phyloP scores from a whole-genome alignment of 345 rosid species.

The Lenwebbia sp. region DNA sequence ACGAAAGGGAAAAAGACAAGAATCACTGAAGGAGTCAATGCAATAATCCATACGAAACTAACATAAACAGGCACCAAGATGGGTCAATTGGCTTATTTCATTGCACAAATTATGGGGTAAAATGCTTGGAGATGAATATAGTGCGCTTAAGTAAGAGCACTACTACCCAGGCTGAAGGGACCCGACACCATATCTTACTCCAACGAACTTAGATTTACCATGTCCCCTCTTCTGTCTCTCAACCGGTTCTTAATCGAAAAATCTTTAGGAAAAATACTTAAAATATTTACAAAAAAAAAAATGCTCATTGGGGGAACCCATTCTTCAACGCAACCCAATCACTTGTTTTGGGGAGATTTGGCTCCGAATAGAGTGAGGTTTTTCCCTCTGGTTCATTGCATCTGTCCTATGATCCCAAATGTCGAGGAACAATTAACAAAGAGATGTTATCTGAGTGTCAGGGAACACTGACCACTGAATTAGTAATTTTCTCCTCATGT shows the following conservation, averaged over 20 bases:
- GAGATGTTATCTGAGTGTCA: background rate
- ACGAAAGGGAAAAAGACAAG: background rate
- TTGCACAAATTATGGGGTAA: background rate
- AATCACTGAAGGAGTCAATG: background rate
- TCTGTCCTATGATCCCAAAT: background rate
- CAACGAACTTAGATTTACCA: background rate
- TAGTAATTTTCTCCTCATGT: background rate
- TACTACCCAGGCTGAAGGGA: background rate
- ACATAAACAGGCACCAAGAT: background rate
- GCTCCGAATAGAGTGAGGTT: background rate
- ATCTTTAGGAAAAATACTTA: background rate
- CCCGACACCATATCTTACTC: background rate
- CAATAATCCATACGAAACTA: background rate
- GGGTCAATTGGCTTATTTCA: background rate
- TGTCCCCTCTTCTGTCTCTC: background rate
- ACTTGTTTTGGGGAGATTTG: background rate
- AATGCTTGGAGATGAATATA: background rate
- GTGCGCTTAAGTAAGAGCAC: background rate
- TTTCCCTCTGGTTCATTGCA: background rate
- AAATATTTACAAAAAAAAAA: background rate
- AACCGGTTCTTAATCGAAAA: background rate
- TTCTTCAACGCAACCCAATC: background rate
- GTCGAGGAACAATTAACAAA: background rate
- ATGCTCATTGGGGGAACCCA: background rate
- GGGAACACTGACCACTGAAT: background rate